Evolutionary conservation across 371 early-diverging fungal genomes (phyloP).

Genomic region (Mortierella sp.): DNA sequence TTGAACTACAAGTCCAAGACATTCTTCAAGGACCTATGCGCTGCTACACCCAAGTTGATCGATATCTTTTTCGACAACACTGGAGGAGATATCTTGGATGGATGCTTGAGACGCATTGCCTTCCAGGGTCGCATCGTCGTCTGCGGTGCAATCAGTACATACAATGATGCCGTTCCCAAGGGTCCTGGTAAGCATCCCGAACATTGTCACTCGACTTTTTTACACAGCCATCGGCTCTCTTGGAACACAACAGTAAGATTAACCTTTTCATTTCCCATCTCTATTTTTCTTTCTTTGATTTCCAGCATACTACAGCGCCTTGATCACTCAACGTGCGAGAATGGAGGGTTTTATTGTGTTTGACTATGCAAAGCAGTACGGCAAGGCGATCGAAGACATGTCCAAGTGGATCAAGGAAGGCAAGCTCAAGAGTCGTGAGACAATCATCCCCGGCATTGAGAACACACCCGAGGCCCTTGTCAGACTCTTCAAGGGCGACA

Average conservation of each 20-base stretch:
- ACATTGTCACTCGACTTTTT: neutral
- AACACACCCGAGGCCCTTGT: constrained; percentile 81
- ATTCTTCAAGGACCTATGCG: constrained; percentile 55
- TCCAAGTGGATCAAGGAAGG: constrained; percentile 72
- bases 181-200: constrained; percentile 42
- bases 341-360: constrained; percentile 78
- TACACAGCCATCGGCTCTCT: no score
- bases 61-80: constrained; percentile 82
- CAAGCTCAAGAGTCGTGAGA: constrained; percentile 73
- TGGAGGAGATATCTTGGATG: constrained; percentile 79
- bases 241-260: no score
- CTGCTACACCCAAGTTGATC: constrained; percentile 72
- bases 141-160: constrained; percentile 80
- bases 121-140: constrained; percentile 68
- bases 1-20: constrained; percentile 73
- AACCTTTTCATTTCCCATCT: no score
- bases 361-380: constrained; percentile 63
- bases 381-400: constrained; percentile 69
- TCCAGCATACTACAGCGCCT: constrained; percentile 49
- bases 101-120: constrained; percentile 64
- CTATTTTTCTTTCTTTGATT: no score
- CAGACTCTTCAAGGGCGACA: constrained; percentile 80
- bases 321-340: constrained; percentile 59
- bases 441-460: constrained; percentile 81
- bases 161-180: constrained; percentile 62